phyloP scores from a whole-genome alignment of 2,329 filamentous ascomycete species.

The Aureobasidium sp. region DNA sequence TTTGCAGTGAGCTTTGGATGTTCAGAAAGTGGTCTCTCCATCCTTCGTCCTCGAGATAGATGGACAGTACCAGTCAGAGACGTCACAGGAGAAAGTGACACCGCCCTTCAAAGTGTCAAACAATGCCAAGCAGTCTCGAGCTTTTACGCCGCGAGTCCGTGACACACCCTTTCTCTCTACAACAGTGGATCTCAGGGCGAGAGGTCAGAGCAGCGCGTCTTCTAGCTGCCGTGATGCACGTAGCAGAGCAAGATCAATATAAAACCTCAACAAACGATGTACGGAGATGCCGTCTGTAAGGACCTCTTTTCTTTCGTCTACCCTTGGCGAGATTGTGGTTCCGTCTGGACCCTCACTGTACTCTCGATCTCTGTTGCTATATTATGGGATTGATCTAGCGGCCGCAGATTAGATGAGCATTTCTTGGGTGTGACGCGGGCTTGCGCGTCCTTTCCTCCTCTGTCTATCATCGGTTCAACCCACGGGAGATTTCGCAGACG shows the following conservation, averaged over 20 bases:
- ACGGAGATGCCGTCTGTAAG: background rate
- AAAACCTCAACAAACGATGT: background rate
- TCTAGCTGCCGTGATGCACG: background rate
- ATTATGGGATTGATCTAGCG: background rate
- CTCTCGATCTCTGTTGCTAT: background rate
- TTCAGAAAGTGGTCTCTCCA: background rate
- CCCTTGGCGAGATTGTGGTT: constrained; percentile 1
- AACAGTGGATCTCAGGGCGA: background rate
- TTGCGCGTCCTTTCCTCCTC: background rate
- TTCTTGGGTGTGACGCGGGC: background rate
- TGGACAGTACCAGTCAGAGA: background rate
- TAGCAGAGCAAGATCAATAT: background rate
- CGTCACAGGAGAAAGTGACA: background rate
- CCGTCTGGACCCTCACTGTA: background rate
- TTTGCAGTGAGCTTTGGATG: background rate
- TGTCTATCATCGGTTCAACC: background rate
- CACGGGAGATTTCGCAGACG: background rate
- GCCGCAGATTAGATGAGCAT: background rate
- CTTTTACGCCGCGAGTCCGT: background rate
- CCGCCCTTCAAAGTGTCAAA: background rate
- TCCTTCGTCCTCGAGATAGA: background rate
- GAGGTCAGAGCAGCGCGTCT: background rate
- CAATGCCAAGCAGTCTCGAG: background rate
- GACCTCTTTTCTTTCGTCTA: background rate
- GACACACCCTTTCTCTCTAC: background rate